A percentile compares a stretch with the other conserved stretches of the same genome.
Evolutionary conservation across 2,329 filamentous ascomycete species (phyloP).

Genomic region (Fusarium marasasianum): DNA sequence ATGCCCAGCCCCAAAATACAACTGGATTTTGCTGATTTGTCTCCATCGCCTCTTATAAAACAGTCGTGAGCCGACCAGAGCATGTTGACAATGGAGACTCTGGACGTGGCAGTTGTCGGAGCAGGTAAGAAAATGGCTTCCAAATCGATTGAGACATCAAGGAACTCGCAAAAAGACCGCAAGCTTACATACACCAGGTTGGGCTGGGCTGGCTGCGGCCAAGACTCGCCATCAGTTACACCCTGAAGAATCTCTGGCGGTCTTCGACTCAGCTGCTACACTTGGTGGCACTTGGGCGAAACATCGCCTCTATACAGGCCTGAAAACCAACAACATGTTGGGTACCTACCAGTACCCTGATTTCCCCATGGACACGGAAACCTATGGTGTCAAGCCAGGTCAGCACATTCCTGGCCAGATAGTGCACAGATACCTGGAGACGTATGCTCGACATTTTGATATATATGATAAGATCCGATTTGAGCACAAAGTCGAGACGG

Average conservation of each 20-base stretch:
- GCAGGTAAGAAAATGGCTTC: constrained; percentile 57
- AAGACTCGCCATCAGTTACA: constrained; percentile 70
- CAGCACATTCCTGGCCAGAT: constrained; percentile 59
- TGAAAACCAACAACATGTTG: constrained; percentile 79
- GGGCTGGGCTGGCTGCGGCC: constrained; percentile 67
- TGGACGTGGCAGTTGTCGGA: constrained; percentile 60
- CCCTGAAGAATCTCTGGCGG: constrained; percentile 62
- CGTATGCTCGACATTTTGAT: constrained; percentile 55
- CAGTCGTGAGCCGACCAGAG: background rate
- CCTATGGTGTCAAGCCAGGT: constrained; percentile 57
- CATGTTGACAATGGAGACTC: constrained; percentile 49
- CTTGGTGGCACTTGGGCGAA: constrained; percentile 77
- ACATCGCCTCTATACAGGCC: constrained; percentile 71
- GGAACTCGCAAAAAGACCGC: background rate
- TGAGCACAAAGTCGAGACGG: constrained; percentile 51
- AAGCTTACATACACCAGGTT: constrained; percentile 36
- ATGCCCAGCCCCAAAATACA: background rate
- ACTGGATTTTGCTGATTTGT: background rate
- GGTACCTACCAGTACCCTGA: constrained; percentile 79
- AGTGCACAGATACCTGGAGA: constrained; percentile 58
- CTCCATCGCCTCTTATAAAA: background rate
- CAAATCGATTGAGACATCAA: background rate
- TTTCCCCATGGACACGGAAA: constrained; percentile 71
- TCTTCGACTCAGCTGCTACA: constrained; percentile 66
- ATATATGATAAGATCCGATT: constrained; percentile 53